A percentile compares a stretch with the other conserved stretches of the same genome.
Evolutionary conservation across 305 asterid genomes (phyloP).

Genomic region (Fraxinus greggii): DNA sequence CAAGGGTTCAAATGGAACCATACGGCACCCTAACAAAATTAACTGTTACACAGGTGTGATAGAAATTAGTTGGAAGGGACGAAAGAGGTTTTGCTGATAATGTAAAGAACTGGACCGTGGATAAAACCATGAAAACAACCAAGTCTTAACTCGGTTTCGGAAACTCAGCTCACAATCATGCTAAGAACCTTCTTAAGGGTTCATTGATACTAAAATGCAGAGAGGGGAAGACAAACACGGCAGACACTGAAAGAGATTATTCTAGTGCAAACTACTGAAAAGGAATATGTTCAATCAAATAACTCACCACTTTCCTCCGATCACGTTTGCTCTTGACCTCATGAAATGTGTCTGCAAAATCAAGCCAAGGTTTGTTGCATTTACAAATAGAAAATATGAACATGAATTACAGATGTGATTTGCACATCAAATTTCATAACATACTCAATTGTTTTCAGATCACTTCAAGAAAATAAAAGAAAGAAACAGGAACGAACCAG

Average conservation of each 20-base stretch:
- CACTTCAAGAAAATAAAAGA: background rate
- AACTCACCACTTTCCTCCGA: conserved; percentile 49
- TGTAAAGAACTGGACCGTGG: background rate
- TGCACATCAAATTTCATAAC: background rate
- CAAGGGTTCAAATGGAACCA: background rate
- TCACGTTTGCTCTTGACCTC: conserved; percentile 61
- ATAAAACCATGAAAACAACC: background rate
- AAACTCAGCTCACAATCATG: background rate
- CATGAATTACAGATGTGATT: conserved; percentile 8
- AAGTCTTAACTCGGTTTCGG: background rate
- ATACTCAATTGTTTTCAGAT: background rate
- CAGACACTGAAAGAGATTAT: background rate
- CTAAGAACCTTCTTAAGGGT: background rate
- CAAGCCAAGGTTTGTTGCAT: conserved; percentile 5
- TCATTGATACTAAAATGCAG: background rate
- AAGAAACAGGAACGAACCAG: background rate
- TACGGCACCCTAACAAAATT: background rate
- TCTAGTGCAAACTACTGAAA: background rate
- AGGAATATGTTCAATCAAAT: background rate
- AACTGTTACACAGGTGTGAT: background rate
- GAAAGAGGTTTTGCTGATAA: background rate
- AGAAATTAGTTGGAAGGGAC: background rate
- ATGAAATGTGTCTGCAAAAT: conserved; percentile 61
- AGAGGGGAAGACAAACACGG: background rate
- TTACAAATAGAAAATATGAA: background rate